phyloP scores from a whole-genome alignment of 257 asterid genomes.

The Galeopsis tetrahit region DNA sequence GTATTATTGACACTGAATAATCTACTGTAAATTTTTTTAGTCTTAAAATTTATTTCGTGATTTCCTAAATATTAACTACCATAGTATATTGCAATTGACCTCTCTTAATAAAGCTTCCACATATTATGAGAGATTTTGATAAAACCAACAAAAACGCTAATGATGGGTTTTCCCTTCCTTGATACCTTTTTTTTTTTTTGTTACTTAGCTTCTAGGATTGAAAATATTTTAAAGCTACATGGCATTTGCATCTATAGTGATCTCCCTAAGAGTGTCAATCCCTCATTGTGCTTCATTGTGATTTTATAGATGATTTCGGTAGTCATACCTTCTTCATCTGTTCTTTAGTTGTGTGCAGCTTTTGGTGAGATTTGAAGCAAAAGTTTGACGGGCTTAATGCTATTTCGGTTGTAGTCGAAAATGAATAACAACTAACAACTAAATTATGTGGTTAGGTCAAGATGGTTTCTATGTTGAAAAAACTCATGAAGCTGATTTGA shows the following conservation, averaged over 20 bases:
- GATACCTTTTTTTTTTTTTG: too few relatives aligned
- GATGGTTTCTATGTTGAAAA: constrained; percentile 14
- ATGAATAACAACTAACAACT: background rate
- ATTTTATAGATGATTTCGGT: too few relatives aligned
- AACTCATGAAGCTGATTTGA: background rate
- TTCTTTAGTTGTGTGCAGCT: background rate
- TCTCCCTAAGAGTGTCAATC: background rate
- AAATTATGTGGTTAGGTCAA: background rate
- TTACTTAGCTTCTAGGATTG: background rate
- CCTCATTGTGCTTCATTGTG: background rate
- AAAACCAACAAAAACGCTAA: background rate
- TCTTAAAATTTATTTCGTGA: background rate
- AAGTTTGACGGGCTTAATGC: background rate
- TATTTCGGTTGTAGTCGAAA: background rate
- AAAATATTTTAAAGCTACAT: background rate
- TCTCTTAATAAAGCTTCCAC: background rate
- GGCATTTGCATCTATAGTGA: background rate
- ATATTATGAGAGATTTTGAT: background rate
- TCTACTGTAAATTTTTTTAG: too few relatives aligned
- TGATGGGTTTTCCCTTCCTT: background rate
- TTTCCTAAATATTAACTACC: background rate
- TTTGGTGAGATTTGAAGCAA: background rate
- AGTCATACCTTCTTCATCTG: background rate
- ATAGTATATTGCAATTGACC: background rate
- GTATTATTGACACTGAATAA: too few relatives aligned